A percentile compares a stretch with the other conserved stretches of the same genome.
These are phyloP conservation scores for Papiliotrema flavescens DNA, from an alignment of 1,284 basidiomycete genomes.

Conservation along the genomic window DNA sequence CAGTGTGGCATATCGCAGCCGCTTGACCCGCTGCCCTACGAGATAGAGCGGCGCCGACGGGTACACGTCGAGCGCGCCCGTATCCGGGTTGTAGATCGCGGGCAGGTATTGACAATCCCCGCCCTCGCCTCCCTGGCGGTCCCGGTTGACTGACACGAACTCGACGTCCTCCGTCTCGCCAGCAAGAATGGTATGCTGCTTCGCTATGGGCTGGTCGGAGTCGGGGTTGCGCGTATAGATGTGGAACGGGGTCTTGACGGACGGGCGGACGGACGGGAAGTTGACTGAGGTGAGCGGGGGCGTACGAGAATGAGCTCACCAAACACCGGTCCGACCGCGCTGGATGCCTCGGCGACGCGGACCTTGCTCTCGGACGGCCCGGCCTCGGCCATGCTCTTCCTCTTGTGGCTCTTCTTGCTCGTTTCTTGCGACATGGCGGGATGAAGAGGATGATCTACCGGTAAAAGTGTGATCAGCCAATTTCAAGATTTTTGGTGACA, in stretches of 20 bases:
- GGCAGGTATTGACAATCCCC: constrained; percentile 51
- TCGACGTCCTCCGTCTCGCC: constrained; percentile 68
- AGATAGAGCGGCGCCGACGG: constrained; percentile 70
- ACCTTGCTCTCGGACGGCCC: not conserved
- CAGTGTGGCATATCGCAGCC: constrained; percentile 55
- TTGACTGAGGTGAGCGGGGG: constrained; percentile 54
- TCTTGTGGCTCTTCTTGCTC: constrained; percentile 5
- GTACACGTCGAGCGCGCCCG: constrained; percentile 60
- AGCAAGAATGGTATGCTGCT: constrained; percentile 58
- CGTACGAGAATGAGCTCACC: not conserved
- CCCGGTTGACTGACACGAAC: constrained; percentile 55
- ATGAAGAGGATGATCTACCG: not conserved
- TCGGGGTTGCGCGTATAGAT: constrained; percentile 57
- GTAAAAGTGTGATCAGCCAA: too few species aligned
- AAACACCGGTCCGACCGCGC: constrained; percentile 4
- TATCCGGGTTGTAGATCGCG: constrained; percentile 61
- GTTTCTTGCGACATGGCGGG: not conserved
- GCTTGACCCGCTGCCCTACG: constrained; percentile 73
- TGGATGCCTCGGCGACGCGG: constrained; percentile 1
- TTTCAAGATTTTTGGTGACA: too few species aligned
- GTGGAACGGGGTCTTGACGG: constrained; percentile 61
- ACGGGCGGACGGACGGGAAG: constrained; percentile 67
- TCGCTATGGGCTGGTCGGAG: constrained; percentile 49
- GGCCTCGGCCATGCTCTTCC: constrained; percentile 2
- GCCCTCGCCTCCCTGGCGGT: constrained; percentile 51